Evolutionary conservation across 257 asterid species (phyloP).

Genomic region (Rauvolfia tetraphylla): DNA sequence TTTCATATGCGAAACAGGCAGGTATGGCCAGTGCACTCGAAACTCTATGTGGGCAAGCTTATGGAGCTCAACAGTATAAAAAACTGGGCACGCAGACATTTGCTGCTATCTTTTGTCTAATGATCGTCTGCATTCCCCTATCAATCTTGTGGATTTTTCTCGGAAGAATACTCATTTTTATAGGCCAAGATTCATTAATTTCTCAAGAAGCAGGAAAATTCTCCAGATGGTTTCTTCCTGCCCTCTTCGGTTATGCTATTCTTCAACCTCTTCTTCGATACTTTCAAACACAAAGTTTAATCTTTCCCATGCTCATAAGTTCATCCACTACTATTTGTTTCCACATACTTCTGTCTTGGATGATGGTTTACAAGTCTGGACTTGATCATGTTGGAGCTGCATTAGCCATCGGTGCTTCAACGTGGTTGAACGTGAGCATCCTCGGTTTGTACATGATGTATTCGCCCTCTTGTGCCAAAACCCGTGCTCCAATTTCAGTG

Average conservation of each 20-base stretch:
- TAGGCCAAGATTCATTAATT: constrained; percentile 48
- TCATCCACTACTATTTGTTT: constrained; percentile 37
- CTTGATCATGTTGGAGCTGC: constrained; percentile 49
- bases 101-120: constrained; percentile 45
- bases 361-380: constrained; percentile 34
- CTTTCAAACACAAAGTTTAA: constrained; percentile 57
- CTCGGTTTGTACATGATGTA: constrained; percentile 36
- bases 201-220: constrained; percentile 42
- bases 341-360: constrained; percentile 50
- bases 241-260: constrained; percentile 44
- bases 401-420: constrained; percentile 42
- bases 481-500: constrained; percentile 30
- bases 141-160: constrained; percentile 46
- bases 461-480: constrained; percentile 37
- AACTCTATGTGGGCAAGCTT: constrained; percentile 69
- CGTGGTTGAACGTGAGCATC: constrained; percentile 45
- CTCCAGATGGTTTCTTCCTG: constrained; percentile 43
- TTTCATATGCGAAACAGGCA: constrained; percentile 28
- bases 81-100: constrained; percentile 44
- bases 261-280: constrained; percentile 49
- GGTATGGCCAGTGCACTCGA: constrained; percentile 61
- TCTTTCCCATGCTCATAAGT: constrained; percentile 43
- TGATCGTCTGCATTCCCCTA: constrained; percentile 44
- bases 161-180: constrained; percentile 38
- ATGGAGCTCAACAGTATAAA: constrained; percentile 54